Percentiles rank a stretch among this genome's conserved stretches.
These are phyloP conservation scores for Crithidia expoeki DNA, from an alignment of 208 protist species.

Conservation along the genomic window DNA sequence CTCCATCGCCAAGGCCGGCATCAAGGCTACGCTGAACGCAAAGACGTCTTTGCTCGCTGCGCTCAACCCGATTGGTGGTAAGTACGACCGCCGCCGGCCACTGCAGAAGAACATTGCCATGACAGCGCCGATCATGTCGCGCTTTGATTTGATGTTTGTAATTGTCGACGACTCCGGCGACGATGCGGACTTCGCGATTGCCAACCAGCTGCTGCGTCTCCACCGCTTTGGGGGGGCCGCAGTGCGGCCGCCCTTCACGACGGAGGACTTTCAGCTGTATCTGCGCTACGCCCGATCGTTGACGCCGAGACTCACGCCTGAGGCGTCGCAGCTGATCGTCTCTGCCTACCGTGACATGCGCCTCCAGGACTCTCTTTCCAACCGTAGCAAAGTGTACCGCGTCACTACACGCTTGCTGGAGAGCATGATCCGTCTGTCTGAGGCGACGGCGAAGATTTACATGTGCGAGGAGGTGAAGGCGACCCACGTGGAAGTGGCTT, in stretches of 20 bases:
- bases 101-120: slow-evolving; percentile 95
- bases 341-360: slow-evolving; percentile 93
- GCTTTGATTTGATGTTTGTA: slow-evolving; percentile 99
- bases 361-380: slow-evolving; percentile 88
- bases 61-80: slow-evolving; percentile 98
- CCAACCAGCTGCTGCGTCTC: slow-evolving; percentile 95
- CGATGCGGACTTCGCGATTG: slow-evolving; percentile 97
- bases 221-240: slow-evolving; percentile 89
- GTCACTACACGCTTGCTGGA: slow-evolving; percentile 99
- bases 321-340: slow-evolving; percentile 89
- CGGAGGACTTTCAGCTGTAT: slow-evolving; percentile 93
- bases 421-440: slow-evolving; percentile 98
- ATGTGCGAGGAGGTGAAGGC: slow-evolving; percentile 89
- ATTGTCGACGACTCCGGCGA: slow-evolving; percentile 98
- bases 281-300: slow-evolving; percentile 92
- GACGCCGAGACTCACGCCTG: slow-evolving; percentile 87
- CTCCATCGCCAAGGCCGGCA: slow-evolving; percentile 98
- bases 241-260: slow-evolving; percentile 71
- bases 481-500: slow-evolving; percentile 79
- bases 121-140: slow-evolving; percentile 98
- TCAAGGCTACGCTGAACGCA: slow-evolving; percentile 99
- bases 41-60: slow-evolving; percentile 98
- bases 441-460: slow-evolving; percentile 97
- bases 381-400: slow-evolving; percentile 93
- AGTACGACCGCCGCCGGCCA: slow-evolving; percentile 94